Base-by-base conservation (phyloP, 2,329 filamentous ascomycete genomes). In the Cladosporium sp. region DNA sequence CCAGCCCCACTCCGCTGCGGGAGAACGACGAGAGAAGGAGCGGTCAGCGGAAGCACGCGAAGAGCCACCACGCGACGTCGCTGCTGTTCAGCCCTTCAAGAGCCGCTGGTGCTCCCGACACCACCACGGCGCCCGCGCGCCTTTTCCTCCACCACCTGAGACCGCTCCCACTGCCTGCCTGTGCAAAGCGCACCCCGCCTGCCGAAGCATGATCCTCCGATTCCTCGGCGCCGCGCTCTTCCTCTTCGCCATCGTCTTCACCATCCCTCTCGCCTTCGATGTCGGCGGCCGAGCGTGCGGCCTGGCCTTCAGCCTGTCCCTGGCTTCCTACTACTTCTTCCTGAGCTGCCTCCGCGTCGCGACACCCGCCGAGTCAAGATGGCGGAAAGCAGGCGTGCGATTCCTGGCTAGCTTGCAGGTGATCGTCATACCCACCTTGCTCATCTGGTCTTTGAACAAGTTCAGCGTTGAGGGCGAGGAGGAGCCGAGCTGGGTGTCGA, bases 251-350 rank as follows among this genome's bases (percentile, higher is more conserved):
- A 90, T 96, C 70, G 84, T 97, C 67, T 87, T 97, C 68, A 95
- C 90, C 57, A 93, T 98, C 68, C 93, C 93, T 57, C 85, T 98
- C 68, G 89, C 92, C 65, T 97, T 97, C 76, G 93, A 98, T 81
- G 92, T 97, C 66, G 93, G 93, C 68, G 93, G 93, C 57, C 85
- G 89, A 65, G 91, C 93, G 63, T 95, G 90, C 67, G 93, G 93
- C 55, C 79, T 98, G 66, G 92, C 90, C 58, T 97, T 95, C 76
- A 96, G 90, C 67, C 81, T 97, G 50, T 83, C 87, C 44, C 82
- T 97, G 51, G 91, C 92, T 62, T 78, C 81, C 64, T 97, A 95
- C 77, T 97, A 97, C 76, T 86, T 95, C 69, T 72, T 89, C 69
- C 90, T 93, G 73, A 95, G 90, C 53, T 75, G 82, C 58, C 76